Evolutionary conservation across 1,139 yeast species (phyloP), one percentile per base, ranked within the genome.

Genomic region (Suhomyces bokatorum): DNA sequence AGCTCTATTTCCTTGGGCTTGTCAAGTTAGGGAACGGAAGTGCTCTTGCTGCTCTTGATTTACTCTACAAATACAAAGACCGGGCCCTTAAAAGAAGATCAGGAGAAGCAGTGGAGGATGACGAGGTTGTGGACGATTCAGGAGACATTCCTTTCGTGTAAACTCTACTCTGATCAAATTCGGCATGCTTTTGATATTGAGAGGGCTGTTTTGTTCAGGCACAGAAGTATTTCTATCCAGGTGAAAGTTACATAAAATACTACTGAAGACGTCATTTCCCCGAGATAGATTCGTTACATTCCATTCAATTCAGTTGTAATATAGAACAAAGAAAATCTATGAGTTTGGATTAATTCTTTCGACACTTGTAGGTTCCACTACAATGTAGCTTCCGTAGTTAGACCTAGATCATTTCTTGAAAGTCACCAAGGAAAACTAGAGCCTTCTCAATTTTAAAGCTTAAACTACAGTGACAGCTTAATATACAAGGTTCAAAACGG

Each of bases 21-120:
- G 57, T 63, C 11, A 66, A 63, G 46, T 52, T 70, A 30, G 78
- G 77, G 2, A 71, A 69, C 45, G 77, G 78, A 2, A 60, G 70
- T 40, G 63, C 75, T 0, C 49, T 58, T 15, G 54, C 60, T 10
- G 66, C 69, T 0, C 50, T 68, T 31, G 66, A 63, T 30, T 43
- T 45, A 24, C 49, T 67, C 9, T 44, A 46, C 12, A 50, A 49
- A 34, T 50, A 52, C 44, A 47, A 55, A 31, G 55, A 53, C 5
- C 22, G 30, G 10, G 36, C 24, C 11, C 24, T 33, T 10, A 34
- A 16, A 11, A 28, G 24, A 15, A 49, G 34, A 43, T 43, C 32
- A 43, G 45, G 44, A 31, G 38, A 40, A 47, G 29, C 37, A 12
- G 34, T 38, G 35, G 49, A 48, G 13, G 47, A 39, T n/a, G 51